Evolutionary conservation across 148 eudicot genomes (phyloP).

Genomic region (Nepenthes mirabilis): DNA sequence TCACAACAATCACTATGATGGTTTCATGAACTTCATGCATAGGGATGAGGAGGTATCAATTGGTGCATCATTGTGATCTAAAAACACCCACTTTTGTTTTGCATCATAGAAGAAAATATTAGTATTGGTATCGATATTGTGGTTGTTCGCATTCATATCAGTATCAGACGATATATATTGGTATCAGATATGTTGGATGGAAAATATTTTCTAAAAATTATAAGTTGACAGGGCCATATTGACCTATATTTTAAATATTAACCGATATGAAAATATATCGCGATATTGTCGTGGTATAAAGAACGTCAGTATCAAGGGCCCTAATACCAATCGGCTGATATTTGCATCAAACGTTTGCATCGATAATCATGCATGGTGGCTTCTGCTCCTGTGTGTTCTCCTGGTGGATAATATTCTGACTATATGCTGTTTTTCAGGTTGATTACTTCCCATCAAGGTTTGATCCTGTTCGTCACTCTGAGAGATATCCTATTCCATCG

Average conservation of each 20-base stretch:
- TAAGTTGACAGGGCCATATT: too few species aligned
- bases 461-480: slow-evolving; percentile 90
- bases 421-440: slow-evolving; percentile 32
- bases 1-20: slow-evolving; percentile 93
- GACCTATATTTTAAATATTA: too few species aligned
- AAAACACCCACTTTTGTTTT: neutral
- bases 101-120: neutral
- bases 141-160: too few species aligned
- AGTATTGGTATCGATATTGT: neutral
- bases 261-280: too few species aligned
- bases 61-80: neutral
- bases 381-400: neutral
- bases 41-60: slow-evolving; percentile 86
- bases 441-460: slow-evolving; percentile 93
- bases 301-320: too few species aligned
- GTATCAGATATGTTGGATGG: too few species aligned
- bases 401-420: slow-evolving; percentile 5
- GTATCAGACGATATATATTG: too few species aligned
- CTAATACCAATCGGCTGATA: too few species aligned
- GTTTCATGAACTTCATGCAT: slow-evolving; percentile 93
- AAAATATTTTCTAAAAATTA: too few species aligned
- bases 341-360: too few species aligned
- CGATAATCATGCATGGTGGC: neutral
- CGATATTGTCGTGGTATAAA: too few species aligned
- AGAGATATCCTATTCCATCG: slow-evolving; percentile 67